Conservation (phyloP, 768 basidiomycete species). For the Xerocomellus chrysenteron region DNA sequence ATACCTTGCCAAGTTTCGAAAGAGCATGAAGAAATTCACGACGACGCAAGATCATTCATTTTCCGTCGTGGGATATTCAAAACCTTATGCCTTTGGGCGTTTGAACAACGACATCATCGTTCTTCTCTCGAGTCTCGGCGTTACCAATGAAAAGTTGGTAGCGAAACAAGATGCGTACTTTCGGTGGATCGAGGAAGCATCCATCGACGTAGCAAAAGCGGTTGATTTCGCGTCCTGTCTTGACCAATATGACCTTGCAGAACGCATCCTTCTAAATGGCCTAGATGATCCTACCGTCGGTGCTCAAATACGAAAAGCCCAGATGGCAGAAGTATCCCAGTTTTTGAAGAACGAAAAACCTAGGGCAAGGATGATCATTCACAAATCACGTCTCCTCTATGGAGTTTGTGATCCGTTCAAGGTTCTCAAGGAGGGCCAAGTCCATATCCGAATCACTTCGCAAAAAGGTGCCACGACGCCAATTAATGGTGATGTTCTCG, state of each 20-base stretch:
- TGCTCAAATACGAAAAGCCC: conserved; percentile 41
- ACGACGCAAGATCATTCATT: conserved; percentile 57
- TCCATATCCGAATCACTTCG: conserved; percentile 57
- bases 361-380: conserved; percentile 58
- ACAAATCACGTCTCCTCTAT: conserved; percentile 59
- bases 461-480: conserved; percentile 54
- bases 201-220: conserved; percentile 46
- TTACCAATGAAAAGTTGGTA: conserved; percentile 52
- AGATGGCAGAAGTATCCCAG: conserved; percentile 49
- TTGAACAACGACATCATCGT: conserved; percentile 72
- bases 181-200: conserved; percentile 53
- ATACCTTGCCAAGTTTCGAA: conserved; percentile 55
- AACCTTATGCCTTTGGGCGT: conserved; percentile 61
- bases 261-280: conserved; percentile 54
- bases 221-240: conserved; percentile 57
- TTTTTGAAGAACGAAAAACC: conserved; percentile 54
- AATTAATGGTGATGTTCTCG: conserved; percentile 59
- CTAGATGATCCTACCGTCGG: conserved; percentile 44
- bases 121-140: conserved; percentile 61
- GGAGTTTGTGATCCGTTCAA: conserved; percentile 69
- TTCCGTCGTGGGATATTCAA: conserved; percentile 64
- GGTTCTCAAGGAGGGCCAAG: conserved; percentile 61
- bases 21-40: conserved; percentile 71
- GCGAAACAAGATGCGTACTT: conserved; percentile 60
- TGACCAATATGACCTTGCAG: conserved; percentile 48